Evolutionary conservation across 208 protist species (phyloP), one percentile per base, ranked within the genome.

Genomic region (Crithidia expoeki): DNA sequence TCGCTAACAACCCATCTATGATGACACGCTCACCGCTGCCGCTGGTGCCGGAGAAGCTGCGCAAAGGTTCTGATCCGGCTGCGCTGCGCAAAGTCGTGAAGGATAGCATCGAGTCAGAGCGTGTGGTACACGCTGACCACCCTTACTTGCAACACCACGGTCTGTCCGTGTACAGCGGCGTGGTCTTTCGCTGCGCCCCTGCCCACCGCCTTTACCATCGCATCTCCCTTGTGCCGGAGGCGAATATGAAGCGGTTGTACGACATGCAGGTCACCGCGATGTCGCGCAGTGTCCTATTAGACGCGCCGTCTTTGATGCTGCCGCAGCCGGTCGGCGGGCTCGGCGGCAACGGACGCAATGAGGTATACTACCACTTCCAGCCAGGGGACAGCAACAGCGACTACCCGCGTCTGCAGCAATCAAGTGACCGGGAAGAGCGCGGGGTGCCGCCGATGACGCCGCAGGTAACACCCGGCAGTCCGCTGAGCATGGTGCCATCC

Each of bases 141-240:
- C 76, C 67, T 5, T 89, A 86, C 61, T 74, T 89, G 23, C 70
- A 66, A 33, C 64, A 47, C 23, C 32, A 84, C 64, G 79, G 79
- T 12, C 68, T 89, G 19, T 77, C 79, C 30, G 84, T 89, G 27
- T 69, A 76, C 33, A 44, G 62, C 40, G 81, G 78, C 27, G 84
- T 89, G 5, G 56, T 81, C 67, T 89, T 89, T 55, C 62, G 77
- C 57, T 74, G 63, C 23, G 84, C 84, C 27, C 84, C 84, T 11
- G 72, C 80, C 5, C 76, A 68, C 36, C 84, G 84, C 28, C 77
- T 78, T 14, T 89, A 89, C 56, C 64, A 84, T 49, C 73, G 69
- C 68, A 72, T 86, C 38, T 61, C 62, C 16, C 60, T 86, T 2
- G 75, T 81, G 11, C 46, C 77, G 10, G 64, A 68, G 36, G 46